These are phyloP conservation scores for Aureobasidium vineae DNA, from an alignment of 2,329 filamentous ascomycete genomes.

Conservation along the genomic window DNA sequence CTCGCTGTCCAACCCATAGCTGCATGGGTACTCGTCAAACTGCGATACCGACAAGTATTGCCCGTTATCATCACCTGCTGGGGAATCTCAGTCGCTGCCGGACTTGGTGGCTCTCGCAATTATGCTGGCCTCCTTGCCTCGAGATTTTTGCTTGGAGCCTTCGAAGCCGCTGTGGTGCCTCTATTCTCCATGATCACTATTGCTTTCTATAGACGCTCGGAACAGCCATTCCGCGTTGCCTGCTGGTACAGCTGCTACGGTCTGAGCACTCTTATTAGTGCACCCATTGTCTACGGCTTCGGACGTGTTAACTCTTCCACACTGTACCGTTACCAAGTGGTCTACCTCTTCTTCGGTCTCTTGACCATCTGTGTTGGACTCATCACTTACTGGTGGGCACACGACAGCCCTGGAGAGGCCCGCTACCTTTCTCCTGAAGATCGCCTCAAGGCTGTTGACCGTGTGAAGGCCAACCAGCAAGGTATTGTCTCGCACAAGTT, in stretches of 20 bases:
- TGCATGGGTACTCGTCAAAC: slow-evolving; percentile 26
- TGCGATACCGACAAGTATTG: slow-evolving; percentile 27
- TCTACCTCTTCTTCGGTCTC: slow-evolving; percentile 28
- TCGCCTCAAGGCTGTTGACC: slow-evolving; percentile 49
- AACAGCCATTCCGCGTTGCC: slow-evolving; percentile 27
- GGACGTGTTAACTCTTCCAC: slow-evolving; percentile 23
- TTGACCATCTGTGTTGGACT: slow-evolving; percentile 26
- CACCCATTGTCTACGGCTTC: slow-evolving; percentile 27
- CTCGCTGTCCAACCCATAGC: slow-evolving; percentile 27
- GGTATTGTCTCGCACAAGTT: slow-evolving; percentile 49
- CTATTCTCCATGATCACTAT: slow-evolving; percentile 27
- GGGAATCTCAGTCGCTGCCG: slow-evolving; percentile 27
- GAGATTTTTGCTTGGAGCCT: slow-evolving; percentile 30
- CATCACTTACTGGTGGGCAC: slow-evolving; percentile 26
- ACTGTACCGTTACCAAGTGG: slow-evolving; percentile 26
- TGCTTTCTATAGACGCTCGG: slow-evolving; percentile 26
- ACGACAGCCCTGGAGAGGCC: slow-evolving; percentile 27
- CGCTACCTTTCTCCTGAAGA: slow-evolving; percentile 49
- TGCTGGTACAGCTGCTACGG: slow-evolving; percentile 28
- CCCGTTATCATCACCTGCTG: slow-evolving; percentile 28
- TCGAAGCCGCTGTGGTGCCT: slow-evolving; percentile 28
- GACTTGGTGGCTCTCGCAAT: slow-evolving; percentile 26
- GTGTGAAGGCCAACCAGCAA: slow-evolving; percentile 52
- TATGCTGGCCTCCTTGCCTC: slow-evolving; percentile 29
- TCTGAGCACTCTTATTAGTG: slow-evolving; percentile 23